Evolutionary conservation across 768 basidiomycete genomes (phyloP).

Genomic region (Tulasnella sp.): DNA sequence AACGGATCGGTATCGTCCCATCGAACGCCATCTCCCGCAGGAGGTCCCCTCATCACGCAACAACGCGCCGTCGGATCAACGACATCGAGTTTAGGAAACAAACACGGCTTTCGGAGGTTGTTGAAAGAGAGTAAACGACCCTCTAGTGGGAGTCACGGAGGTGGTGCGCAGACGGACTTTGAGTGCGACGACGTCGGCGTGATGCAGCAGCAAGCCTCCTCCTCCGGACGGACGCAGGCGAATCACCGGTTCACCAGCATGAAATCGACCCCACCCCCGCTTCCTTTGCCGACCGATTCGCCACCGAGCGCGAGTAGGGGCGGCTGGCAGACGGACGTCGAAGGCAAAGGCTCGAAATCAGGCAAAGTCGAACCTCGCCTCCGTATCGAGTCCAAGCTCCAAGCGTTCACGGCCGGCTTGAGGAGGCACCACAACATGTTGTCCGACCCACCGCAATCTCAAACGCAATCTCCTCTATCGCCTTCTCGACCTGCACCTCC

Average conservation of each 20-base stretch:
- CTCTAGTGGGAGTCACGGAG: neutral
- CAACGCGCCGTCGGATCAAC: neutral
- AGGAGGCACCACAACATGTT: slow-evolving; percentile 5
- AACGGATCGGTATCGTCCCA: neutral
- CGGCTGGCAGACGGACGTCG: slow-evolving; percentile 9
- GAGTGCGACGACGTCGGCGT: slow-evolving; percentile 3
- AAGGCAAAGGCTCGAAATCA: neutral
- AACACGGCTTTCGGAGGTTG: neutral
- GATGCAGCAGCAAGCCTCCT: no score
- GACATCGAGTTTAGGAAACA: neutral
- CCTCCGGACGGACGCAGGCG: neutral
- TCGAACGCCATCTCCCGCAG: slow-evolving; percentile 1
- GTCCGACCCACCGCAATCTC: neutral
- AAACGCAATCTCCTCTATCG: neutral
- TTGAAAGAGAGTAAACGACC: neutral
- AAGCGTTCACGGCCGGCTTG: slow-evolving; percentile 18
- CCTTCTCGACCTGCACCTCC: slow-evolving; percentile 15
- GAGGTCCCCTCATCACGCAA: neutral
- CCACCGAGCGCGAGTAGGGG: neutral
- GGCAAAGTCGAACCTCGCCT: slow-evolving; percentile 17
- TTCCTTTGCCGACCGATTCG: neutral
- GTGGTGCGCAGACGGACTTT: neutral
- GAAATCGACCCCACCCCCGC: neutral
- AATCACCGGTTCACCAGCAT: neutral
- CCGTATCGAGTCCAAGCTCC: slow-evolving; percentile 21